These are phyloP conservation scores for Coemansia brasiliensis DNA, from an alignment of 192 early-diverging fungal species.

Conservation along the genomic window DNA sequence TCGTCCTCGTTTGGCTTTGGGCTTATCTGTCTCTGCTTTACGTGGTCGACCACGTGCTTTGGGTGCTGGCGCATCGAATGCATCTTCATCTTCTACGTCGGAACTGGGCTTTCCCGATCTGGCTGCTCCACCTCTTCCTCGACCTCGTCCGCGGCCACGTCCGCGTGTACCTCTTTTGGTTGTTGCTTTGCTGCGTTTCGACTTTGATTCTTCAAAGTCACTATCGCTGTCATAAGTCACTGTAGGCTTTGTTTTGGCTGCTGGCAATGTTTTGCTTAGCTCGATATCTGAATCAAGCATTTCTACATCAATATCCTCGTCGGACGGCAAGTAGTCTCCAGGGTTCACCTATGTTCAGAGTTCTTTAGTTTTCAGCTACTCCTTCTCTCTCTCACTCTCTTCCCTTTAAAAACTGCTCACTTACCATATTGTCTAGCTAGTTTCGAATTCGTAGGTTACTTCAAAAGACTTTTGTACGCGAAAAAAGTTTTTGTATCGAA, in stretches of 20 bases:
- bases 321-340: conserved; percentile 45
- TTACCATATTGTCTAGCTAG: too few species aligned
- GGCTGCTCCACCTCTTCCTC: conserved; percentile 12
- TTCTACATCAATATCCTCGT: conserved; percentile 56
- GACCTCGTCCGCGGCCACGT: conserved; percentile 37
- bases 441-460: not conserved
- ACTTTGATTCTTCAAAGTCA: conserved; percentile 32
- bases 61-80: conserved; percentile 18
- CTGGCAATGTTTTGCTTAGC: conserved; percentile 33
- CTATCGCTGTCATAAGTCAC: conserved; percentile 35
- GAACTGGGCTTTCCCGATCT: not conserved
- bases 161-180: conserved; percentile 37
- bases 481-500: not conserved
- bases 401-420: too few species aligned
- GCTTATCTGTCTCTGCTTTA: conserved; percentile 31
- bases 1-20: conserved; percentile 40
- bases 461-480: not conserved
- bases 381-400: too few species aligned
- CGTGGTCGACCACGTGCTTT: conserved; percentile 47
- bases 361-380: too few species aligned
- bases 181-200: conserved; percentile 29
- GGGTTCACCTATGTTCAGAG: conserved; percentile 17
- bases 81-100: conserved; percentile 25
- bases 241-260: conserved; percentile 8
- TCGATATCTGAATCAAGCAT: conserved; percentile 56